A percentile compares a stretch with the other conserved stretches of the same genome.
Conservation (phyloP, 345 rosid genomes). For the Brassica incana region DNA sequence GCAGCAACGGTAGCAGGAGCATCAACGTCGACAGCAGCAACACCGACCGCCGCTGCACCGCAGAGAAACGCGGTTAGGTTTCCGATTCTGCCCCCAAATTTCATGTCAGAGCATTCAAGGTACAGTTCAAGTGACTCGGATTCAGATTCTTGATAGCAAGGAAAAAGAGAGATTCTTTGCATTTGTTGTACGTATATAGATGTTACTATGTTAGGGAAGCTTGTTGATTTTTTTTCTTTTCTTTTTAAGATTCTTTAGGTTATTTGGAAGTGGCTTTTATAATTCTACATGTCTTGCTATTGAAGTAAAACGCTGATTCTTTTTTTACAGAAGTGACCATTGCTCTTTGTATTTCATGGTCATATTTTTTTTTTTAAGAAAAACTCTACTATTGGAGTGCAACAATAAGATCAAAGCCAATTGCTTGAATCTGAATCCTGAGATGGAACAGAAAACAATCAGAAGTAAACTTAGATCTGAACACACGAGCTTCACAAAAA, state of each 20-base stretch:
- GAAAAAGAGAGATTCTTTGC: background rate
- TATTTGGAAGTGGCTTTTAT: conserved; percentile 12
- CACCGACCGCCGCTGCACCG: conserved; percentile 14
- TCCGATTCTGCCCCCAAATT: conserved; percentile 64
- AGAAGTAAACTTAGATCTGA: conserved; percentile 8
- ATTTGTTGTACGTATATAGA: conserved; percentile 33
- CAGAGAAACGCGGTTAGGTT: conserved; percentile 50
- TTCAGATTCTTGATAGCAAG: conserved; percentile 47
- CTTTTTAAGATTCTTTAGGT: conserved; percentile 16
- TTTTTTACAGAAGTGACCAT: background rate
- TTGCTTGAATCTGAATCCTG: background rate
- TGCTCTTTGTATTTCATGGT: conserved; percentile 1
- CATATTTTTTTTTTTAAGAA: too few species aligned
- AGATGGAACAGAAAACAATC: background rate
- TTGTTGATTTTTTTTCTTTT: background rate
- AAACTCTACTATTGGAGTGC: background rate
- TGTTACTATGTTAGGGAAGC: conserved; percentile 11
- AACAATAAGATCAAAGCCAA: background rate
- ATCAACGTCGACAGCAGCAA: conserved; percentile 23
- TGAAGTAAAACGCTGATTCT: background rate
- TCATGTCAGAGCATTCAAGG: conserved; percentile 53
- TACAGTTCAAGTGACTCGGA: conserved; percentile 68
- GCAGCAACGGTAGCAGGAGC: conserved; percentile 24
- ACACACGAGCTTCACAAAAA: conserved; percentile 21
- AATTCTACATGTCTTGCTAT: conserved; percentile 3